Percentiles rank a stretch among this genome's conserved stretches.
These are phyloP conservation scores for Clarkia xantiana DNA, from an alignment of 345 rosid genomes.

Conservation along the genomic window DNA sequence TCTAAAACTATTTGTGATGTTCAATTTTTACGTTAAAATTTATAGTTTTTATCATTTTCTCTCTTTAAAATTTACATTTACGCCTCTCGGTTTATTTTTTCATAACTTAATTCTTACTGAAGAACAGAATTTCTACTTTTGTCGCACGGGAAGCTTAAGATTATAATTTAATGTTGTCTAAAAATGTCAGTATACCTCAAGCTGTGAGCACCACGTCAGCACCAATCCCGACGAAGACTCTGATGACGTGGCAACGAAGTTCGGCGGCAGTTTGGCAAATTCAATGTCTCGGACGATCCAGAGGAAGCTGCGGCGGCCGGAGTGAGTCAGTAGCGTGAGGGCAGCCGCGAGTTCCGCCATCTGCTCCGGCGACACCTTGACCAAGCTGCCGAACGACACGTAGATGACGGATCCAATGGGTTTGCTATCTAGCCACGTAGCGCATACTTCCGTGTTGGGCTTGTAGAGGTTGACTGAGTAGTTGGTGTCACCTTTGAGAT, in stretches of 20 bases:
- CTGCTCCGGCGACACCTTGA: slow-evolving; percentile 8
- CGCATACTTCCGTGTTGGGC: slow-evolving; percentile 9
- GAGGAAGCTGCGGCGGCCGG: slow-evolving; percentile 13
- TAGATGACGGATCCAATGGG: slow-evolving; percentile 17
- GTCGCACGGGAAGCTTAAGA: too few relatives aligned
- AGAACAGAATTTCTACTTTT: too few relatives aligned
- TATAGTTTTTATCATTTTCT: too few relatives aligned
- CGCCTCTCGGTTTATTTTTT: too few relatives aligned
- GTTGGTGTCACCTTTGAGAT: slow-evolving; percentile 13
- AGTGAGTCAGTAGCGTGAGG: background rate
- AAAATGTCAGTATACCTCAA: too few relatives aligned
- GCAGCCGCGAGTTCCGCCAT: slow-evolving; percentile 17
- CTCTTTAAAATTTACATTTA: too few relatives aligned
- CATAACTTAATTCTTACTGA: too few relatives aligned
- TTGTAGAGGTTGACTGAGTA: slow-evolving; percentile 17
- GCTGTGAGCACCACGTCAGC: slow-evolving; percentile 23
- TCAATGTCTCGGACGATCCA: slow-evolving; percentile 23
- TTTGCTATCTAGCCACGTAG: slow-evolving; percentile 15
- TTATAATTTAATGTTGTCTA: too few relatives aligned
- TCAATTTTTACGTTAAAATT: too few relatives aligned
- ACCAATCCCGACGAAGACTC: slow-evolving; percentile 13
- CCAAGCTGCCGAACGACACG: slow-evolving; percentile 25
- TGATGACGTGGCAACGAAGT: slow-evolving; percentile 3
- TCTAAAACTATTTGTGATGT: too few relatives aligned
- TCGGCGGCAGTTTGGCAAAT: slow-evolving; percentile 15